Percentiles rank a stretch among this genome's conserved stretches.
Conservation (phyloP, 768 basidiomycete genomes). For the Leucosporidium yakuticum region DNA sequence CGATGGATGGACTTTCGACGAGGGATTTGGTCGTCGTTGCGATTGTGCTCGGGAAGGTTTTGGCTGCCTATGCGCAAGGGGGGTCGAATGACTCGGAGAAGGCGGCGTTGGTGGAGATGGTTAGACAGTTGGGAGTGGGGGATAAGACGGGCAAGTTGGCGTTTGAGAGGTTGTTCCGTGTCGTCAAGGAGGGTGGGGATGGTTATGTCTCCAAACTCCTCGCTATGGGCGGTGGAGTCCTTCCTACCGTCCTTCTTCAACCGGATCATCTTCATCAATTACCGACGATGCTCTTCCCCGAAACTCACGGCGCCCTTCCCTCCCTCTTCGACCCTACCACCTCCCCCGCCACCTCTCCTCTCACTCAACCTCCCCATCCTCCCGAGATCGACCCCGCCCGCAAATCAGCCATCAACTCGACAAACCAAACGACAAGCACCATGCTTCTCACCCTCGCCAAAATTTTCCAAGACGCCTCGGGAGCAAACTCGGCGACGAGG, state of each 20-base stretch:
- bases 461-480: constrained; percentile 46
- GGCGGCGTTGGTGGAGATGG: constrained; percentile 37
- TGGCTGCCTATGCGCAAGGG: constrained; percentile 29
- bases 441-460: constrained; percentile 50
- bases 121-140: constrained; percentile 30
- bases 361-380: too few relatives aligned
- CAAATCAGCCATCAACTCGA: constrained; percentile 13
- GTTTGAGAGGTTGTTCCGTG: constrained; percentile 36
- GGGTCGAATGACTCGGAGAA: constrained; percentile 36
- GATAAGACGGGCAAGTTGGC: constrained; percentile 23
- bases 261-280: constrained; percentile 47
- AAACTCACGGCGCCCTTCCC: constrained; percentile 44
- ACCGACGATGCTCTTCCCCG: constrained; percentile 45
- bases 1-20: constrained; percentile 8
- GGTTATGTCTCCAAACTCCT: constrained; percentile 44
- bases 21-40: constrained; percentile 30
- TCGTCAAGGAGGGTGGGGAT: constrained; percentile 43
- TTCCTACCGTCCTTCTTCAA: constrained; percentile 49
- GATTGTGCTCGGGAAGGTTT: constrained; percentile 19
- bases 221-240: constrained; percentile 45
- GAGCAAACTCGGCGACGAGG: constrained; percentile 42
- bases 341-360: not conserved
- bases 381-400: constrained; percentile 4
- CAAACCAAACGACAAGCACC: constrained; percentile 36
- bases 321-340: constrained; percentile 38